phyloP scores from a whole-genome alignment of 75 land plant species.

The Pseudotsuga menziesii region DNA sequence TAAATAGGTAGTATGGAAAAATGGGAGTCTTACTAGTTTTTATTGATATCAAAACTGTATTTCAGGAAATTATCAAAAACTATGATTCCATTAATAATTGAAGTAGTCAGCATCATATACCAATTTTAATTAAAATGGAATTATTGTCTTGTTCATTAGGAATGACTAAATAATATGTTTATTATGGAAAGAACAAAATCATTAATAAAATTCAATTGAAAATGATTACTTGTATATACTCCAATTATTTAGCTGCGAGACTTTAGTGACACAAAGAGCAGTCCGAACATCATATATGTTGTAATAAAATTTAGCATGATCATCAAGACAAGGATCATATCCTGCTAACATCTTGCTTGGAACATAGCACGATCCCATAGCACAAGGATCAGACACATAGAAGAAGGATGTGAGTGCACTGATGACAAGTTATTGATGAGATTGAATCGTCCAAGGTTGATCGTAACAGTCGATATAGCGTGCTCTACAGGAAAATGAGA shows the following conservation, averaged over 20 bases:
- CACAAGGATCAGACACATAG: no score
- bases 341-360: no score
- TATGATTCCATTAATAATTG: background rate
- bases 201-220: background rate
- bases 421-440: no score
- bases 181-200: no score
- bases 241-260: conserved; percentile 44
- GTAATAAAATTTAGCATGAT: conserved; percentile 41
- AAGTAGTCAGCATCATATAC: no score
- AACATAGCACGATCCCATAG: no score
- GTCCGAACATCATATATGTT: conserved; percentile 50
- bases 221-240: conserved; percentile 55
- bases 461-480: no score
- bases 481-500: no score
- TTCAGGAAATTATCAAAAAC: background rate
- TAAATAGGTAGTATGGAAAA: conserved; percentile 48
- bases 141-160: background rate
- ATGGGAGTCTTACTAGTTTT: conserved; percentile 5
- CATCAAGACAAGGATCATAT: conserved; percentile 51
- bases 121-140: background rate
- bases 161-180: no score
- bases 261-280: conserved; percentile 51
- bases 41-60: background rate
- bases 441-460: no score
- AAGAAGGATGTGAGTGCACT: no score